A percentile compares a stretch with the other conserved stretches of the same genome.
phyloP scores from a whole-genome alignment of 2,329 filamentous ascomycete genomes.

The Tolypocladium sp. region DNA sequence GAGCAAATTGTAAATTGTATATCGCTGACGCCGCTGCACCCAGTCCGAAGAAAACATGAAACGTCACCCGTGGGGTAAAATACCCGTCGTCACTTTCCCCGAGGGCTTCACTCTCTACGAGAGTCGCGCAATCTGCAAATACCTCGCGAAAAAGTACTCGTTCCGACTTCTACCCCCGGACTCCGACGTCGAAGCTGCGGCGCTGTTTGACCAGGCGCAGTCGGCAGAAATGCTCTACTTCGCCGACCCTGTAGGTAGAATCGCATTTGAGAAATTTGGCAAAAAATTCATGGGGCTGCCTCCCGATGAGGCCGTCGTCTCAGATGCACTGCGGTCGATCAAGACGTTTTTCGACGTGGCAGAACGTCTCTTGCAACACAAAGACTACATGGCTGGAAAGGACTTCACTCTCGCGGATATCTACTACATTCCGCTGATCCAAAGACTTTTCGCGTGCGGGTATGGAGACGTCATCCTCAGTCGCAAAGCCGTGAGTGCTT shows the following conservation, averaged over 20 bases:
- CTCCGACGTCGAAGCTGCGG: conserved; percentile 28
- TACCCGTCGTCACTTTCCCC: conserved; percentile 27
- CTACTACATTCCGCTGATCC: conserved; percentile 35
- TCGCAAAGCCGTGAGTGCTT: conserved; percentile 26
- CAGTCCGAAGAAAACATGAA: conserved; percentile 26
- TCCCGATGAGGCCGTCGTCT: conserved; percentile 29
- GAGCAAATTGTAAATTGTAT: not conserved
- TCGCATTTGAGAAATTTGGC: conserved; percentile 35
- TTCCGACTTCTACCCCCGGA: conserved; percentile 29
- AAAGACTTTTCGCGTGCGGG: conserved; percentile 30
- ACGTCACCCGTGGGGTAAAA: conserved; percentile 32
- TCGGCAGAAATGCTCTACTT: conserved; percentile 32
- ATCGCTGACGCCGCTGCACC: not conserved
- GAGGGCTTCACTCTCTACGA: conserved; percentile 35
- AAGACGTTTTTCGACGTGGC: conserved; percentile 33
- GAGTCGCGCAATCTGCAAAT: conserved; percentile 37
- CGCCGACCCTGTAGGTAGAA: conserved; percentile 29
- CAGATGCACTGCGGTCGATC: conserved; percentile 24
- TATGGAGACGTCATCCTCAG: conserved; percentile 24
- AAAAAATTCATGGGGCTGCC: conserved; percentile 33
- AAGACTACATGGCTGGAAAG: conserved; percentile 34
- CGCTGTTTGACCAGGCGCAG: conserved; percentile 34
- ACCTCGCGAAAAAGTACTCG: conserved; percentile 34
- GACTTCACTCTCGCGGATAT: conserved; percentile 35
- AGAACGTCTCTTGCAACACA: conserved; percentile 26